phyloP scores from a whole-genome alignment of 805 yeast species.

The Hanseniaspora osmophila region DNA sequence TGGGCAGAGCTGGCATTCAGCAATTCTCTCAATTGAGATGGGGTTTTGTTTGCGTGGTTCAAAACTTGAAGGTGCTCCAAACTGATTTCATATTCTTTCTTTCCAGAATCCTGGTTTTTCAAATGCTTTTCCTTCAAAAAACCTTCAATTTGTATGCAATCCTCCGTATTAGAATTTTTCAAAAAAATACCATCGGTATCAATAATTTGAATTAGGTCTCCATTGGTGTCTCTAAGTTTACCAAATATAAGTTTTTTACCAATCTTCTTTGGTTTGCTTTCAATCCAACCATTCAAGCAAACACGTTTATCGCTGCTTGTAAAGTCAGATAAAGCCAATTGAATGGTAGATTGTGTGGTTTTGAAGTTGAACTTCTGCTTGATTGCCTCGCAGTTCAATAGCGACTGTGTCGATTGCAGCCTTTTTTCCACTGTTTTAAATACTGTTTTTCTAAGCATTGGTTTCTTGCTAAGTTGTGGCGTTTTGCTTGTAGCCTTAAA shows the following conservation, averaged over 20 bases:
- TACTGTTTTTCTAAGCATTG: not conserved
- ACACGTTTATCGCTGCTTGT: not conserved
- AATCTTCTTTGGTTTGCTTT: slow-evolving; percentile 55
- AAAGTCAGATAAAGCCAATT: not conserved
- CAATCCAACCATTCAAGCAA: slow-evolving; percentile 68
- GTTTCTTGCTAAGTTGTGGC: no score
- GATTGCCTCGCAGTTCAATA: slow-evolving; percentile 1
- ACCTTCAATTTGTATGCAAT: slow-evolving; percentile 58
- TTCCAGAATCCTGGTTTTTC: not conserved
- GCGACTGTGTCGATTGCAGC: not conserved
- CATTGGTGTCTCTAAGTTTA: slow-evolving; percentile 57
- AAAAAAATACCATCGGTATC: slow-evolving; percentile 26
- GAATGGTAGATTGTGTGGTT: slow-evolving; percentile 7
- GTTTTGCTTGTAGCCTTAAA: no score
- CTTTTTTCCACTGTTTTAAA: not conserved
- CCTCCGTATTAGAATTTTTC: slow-evolving; percentile 50
- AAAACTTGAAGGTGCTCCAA: slow-evolving; percentile 39
- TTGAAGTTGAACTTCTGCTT: slow-evolving; percentile 10
- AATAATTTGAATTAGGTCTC: slow-evolving; percentile 49
- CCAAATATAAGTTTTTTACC: slow-evolving; percentile 59
- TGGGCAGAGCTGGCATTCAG: slow-evolving; percentile 16
- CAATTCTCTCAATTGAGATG: slow-evolving; percentile 53
- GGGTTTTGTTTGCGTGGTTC: slow-evolving; percentile 48
- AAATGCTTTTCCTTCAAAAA: slow-evolving; percentile 14
- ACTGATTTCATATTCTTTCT: slow-evolving; percentile 41